Percentiles rank a stretch among this genome's conserved stretches.
Evolutionary conservation across 108 stramenopile species (phyloP).

Genomic region (Cyclostephanos tholiformis): DNA sequence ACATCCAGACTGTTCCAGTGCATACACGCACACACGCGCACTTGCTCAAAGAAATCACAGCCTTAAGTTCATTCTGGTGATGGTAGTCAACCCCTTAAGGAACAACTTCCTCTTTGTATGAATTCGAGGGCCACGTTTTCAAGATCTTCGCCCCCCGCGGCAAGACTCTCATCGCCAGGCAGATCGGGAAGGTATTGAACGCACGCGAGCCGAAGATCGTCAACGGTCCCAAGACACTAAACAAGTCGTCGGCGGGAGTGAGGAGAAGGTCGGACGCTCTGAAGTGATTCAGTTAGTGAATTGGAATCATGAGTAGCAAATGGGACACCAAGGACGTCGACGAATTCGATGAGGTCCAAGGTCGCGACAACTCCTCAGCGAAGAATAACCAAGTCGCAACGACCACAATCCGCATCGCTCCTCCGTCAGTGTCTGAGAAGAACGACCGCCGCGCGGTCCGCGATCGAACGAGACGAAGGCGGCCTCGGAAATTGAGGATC

Average conservation of each 20-base stretch:
- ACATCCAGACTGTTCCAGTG: too few species aligned
- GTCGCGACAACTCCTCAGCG: neutral
- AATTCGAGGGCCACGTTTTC: too few species aligned
- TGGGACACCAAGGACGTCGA: neutral
- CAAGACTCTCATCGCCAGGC: conserved; percentile 97
- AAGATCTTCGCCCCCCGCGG: too few species aligned
- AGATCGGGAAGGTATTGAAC: conserved; percentile 98
- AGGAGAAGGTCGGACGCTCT: too few species aligned
- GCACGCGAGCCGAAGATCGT: conserved; percentile 98
- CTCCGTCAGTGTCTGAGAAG: conserved; percentile 25
- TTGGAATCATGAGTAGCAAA: neutral
- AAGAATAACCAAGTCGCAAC: neutral
- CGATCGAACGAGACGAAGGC: conserved; percentile 28
- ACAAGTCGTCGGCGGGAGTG: conserved; percentile 93
- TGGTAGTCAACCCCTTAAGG: too few species aligned
- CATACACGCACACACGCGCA: too few species aligned
- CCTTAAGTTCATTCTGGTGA: too few species aligned
- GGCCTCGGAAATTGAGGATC: conserved; percentile 33
- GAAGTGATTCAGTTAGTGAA: too few species aligned
- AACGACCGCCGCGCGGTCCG: conserved; percentile 42
- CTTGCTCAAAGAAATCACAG: too few species aligned
- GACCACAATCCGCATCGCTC: conserved; percentile 21
- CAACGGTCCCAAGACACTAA: conserved; percentile 97
- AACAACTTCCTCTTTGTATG: too few species aligned
- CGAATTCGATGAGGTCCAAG: neutral